Conservation (phyloP, 441 rosid species). For the Euphorbia schlechtendalii region DNA sequence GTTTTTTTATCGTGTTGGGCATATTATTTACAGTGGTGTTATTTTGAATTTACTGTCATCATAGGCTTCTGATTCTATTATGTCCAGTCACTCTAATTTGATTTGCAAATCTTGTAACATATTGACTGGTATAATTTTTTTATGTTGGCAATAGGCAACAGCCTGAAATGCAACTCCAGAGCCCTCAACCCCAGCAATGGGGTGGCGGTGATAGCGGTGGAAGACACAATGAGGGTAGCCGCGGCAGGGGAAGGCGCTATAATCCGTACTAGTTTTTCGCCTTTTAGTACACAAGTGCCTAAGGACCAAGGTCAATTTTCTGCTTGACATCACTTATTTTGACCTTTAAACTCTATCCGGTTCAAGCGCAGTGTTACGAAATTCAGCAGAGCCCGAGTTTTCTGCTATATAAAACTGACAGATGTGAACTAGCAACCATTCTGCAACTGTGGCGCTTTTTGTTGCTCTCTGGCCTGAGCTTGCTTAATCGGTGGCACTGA, state of each 20-base stretch:
- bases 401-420: background rate
- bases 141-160: slow-evolving; percentile 51
- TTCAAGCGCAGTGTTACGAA: background rate
- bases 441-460: too few species aligned
- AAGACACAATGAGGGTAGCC: slow-evolving; percentile 48
- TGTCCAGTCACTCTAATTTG: background rate
- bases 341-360: background rate
- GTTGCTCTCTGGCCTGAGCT: too few species aligned
- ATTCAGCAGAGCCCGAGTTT: background rate
- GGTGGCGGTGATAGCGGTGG: slow-evolving; percentile 54
- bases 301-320: background rate
- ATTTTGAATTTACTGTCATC: background rate
- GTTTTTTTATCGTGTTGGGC: too few species aligned
- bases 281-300: background rate
- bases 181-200: slow-evolving; percentile 39
- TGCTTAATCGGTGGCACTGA: too few species aligned
- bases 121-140: background rate
- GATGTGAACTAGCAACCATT: too few species aligned
- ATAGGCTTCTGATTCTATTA: background rate
- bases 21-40: too few species aligned
- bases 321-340: slow-evolving; percentile 3
- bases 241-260: slow-evolving; percentile 70
- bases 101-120: background rate
- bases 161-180: slow-evolving; percentile 63
- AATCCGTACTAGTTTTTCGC: slow-evolving; percentile 50